Base-by-base conservation (phyloP, 2,329 filamentous ascomycete genomes). In the Phyllosticta citribraziliensis region DNA sequence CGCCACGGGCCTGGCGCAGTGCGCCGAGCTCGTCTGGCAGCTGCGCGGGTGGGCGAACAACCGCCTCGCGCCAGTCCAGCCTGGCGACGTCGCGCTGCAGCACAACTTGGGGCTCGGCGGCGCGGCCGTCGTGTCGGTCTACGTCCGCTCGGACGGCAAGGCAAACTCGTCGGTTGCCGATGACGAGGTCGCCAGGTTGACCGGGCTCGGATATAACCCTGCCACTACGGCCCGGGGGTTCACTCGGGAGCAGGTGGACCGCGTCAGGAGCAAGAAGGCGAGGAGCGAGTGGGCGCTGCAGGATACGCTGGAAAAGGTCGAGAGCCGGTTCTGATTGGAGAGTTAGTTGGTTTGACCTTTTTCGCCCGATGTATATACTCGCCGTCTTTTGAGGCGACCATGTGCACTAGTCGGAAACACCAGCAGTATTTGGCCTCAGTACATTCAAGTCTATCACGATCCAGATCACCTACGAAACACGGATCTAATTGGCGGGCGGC, bases 21-120 rank as follows among this genome's bases (percentile, higher is more conserved):
- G 92, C 72, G 90, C 93, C 5, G 93, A 97, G 78, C 80, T 97
- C 12, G 89, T 95, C 27, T 97, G 93, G 93, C 93, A 97, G 71
- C 80, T 97, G 68, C 84, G 93, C 65, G 93, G 93, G 12, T 97
- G 93, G 93, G 93, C 93, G 20, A 96, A 94, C 76, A 97, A 97
- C 79, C 83, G 93, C 51, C 78, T 85, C 17, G 82, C 88, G 1
- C 78, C 83, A 20, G 80, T 81, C 62, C 94, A 91, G 0, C 17
- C 9, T 14, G 53, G 17, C 55, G 83, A 78, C 64, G 85, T 84
- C 62, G 89, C 88, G 62, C 78, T 97, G 65, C 92, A 97, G 79
- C 94, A 97, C 73, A 97, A 97, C 71, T 81, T 97, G 1, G 94
- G 93, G 0, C 80, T 97, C 5, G 93, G 93, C 14, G 94, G 94